Base-by-base conservation (phyloP, 139 green algal genomes). In the Pleodorina starrii region DNA sequence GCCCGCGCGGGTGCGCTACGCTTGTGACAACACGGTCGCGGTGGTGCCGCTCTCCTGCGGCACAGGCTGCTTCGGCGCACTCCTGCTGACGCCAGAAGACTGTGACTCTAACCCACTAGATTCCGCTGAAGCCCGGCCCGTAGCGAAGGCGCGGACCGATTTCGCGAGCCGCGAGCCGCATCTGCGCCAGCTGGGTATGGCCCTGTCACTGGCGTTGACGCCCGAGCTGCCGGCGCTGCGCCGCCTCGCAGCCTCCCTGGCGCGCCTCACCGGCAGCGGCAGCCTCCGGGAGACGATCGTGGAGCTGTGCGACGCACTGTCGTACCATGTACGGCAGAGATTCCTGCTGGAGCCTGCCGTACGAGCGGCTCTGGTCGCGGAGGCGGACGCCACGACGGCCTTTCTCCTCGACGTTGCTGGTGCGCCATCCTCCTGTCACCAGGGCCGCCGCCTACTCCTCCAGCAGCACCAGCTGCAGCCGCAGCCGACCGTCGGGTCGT, bases 261-360 rank as follows among this genome's bases (percentile, higher is more conserved):
- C 68, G n/a, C 68, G 68, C 10, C 35, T 76, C 10, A 11, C 68
- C 35, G 32, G 2, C 32, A 23, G 35, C 68, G 25, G 35, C 25
- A 76, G 35, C 68, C 68, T 76, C 35, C 68, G 68, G 16, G 68
- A 76, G 38, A 48, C 38, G 1, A 44, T 84, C n/a, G 48, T 29
- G 14, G 76, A 84, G 76, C 48, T 84, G 35, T 46, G 50, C 16
- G 50, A 71, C 5, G 23, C 50, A 12, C 21, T 84, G 46, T 60
- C 32, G 36, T 60, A 46, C 32, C 51, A 84, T 42, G 76, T 84
- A 60, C 35, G 35, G 51, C 50, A 50, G 76, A 14, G 50, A 12
- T 84, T 69, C 51, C 76, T 69, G 16, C 32, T 84, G n/a, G 76
- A 71, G 21, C 11, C n/a, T 44, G 66, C 29, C 29, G 44, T 83